These are phyloP conservation scores for Trichophyton verrucosum DNA, from an alignment of 2,329 filamentous ascomycete species.

Conservation along the genomic window DNA sequence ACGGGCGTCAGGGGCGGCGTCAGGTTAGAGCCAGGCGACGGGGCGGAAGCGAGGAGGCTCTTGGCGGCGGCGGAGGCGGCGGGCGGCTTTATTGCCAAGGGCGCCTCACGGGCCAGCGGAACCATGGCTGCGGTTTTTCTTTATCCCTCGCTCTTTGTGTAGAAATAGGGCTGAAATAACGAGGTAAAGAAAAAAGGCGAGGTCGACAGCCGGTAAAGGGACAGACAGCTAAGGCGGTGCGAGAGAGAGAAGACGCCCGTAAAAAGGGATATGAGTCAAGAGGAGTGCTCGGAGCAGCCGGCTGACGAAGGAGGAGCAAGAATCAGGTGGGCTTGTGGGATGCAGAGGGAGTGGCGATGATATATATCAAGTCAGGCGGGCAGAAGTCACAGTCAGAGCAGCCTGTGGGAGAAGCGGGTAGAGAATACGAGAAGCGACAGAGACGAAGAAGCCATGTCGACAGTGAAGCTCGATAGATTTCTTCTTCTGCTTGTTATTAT, in stretches of 20 bases:
- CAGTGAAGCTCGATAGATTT: not conserved
- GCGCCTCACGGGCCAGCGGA: not conserved
- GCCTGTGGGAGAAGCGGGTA: not conserved
- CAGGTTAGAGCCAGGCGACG: constrained; percentile 13
- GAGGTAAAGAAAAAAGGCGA: too few species aligned
- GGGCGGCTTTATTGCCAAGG: constrained; percentile 11
- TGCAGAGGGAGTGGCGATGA: too few species aligned
- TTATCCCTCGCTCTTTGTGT: not conserved
- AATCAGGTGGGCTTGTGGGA: too few species aligned
- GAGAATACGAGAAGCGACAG: not conserved
- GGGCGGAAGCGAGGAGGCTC: constrained; percentile 2
- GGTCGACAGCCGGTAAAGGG: not conserved
- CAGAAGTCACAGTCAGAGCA: not conserved
- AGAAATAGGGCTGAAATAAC: not conserved
- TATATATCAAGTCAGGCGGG: not conserved
- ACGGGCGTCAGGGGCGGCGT: constrained; percentile 28
- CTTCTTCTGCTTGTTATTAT: too few species aligned
- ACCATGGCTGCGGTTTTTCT: not conserved
- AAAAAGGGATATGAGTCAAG: not conserved
- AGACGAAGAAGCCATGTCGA: constrained; percentile 1
- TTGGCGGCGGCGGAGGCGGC: constrained; percentile 5
- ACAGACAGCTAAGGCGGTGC: not conserved
- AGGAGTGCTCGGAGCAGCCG: not conserved
- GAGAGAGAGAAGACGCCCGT: too few species aligned
- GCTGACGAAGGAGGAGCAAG: too few species aligned